Conservation (phyloP, 1,284 basidiomycete genomes). For the Ceratobasidium sp. region DNA sequence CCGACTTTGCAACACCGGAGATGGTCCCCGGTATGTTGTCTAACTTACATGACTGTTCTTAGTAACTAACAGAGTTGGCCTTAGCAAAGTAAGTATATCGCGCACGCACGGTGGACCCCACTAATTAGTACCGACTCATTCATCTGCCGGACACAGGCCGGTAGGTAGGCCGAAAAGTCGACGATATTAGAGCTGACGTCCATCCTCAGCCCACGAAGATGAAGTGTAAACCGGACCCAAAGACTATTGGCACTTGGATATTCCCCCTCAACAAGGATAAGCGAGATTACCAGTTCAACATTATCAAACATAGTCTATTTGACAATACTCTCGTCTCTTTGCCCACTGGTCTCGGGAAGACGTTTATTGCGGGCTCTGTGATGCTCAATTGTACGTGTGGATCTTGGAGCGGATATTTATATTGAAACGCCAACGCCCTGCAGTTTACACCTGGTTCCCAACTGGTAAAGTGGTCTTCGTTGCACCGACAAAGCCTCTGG, state of each 20-base stretch:
- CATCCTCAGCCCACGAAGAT: conserved; percentile 68
- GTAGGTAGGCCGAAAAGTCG: not conserved
- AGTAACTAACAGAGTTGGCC: not conserved
- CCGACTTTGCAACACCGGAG: conserved; percentile 29
- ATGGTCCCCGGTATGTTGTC: conserved; percentile 1
- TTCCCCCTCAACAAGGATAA: conserved; percentile 90
- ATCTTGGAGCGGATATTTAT: conserved; percentile 42
- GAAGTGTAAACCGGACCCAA: conserved; percentile 75
- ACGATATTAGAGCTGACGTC: not conserved
- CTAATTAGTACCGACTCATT: not conserved
- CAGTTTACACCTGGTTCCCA: conserved; percentile 93
- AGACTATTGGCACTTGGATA: conserved; percentile 87
- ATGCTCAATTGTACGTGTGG: conserved; percentile 85
- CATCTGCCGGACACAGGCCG: conserved; percentile 6
- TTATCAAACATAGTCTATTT: conserved; percentile 84
- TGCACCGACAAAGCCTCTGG: conserved; percentile 94
- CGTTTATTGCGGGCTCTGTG: conserved; percentile 95
- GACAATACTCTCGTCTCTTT: conserved; percentile 95
- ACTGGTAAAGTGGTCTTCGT: conserved; percentile 94
- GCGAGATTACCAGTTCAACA: conserved; percentile 95
- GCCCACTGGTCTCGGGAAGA: conserved; percentile 97
- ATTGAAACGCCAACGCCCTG: not conserved
- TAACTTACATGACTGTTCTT: no score
- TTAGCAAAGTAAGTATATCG: conserved; percentile 24
- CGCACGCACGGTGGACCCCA: not conserved